phyloP scores from a whole-genome alignment of 345 rosid genomes.

The Erodium maritimum region DNA sequence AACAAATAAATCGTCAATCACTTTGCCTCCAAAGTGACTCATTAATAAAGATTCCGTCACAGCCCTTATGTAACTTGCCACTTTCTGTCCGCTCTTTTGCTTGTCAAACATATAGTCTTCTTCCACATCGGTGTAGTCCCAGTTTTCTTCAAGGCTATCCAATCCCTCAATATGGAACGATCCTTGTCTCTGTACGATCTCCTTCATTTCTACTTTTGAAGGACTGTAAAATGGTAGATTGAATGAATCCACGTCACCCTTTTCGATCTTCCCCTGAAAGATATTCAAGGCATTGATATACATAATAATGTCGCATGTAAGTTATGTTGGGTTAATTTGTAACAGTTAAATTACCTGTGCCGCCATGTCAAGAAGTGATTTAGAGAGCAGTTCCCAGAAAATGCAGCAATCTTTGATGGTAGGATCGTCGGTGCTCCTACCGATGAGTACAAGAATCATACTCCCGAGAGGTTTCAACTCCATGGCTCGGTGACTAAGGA shows the following conservation, averaged over 20 bases:
- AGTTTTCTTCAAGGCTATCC: not conserved
- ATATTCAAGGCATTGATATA: too few relatives aligned
- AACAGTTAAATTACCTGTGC: conserved; percentile 6
- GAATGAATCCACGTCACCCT: not conserved
- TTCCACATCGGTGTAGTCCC: not conserved
- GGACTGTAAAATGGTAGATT: conserved; percentile 9
- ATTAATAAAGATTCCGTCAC: too few relatives aligned
- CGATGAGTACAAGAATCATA: not conserved
- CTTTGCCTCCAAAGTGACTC: too few relatives aligned
- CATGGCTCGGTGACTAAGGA: conserved; percentile 2
- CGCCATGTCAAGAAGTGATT: conserved; percentile 2
- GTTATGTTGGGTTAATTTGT: too few relatives aligned
- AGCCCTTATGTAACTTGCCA: too few relatives aligned
- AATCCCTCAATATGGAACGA: conserved; percentile 5
- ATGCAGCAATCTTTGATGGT: not conserved
- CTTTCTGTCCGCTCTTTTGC: too few relatives aligned
- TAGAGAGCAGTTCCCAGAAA: conserved; percentile 1
- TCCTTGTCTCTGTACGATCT: conserved; percentile 1
- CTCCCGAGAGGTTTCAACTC: not conserved
- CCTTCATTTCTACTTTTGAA: not conserved
- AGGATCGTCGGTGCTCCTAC: not conserved
- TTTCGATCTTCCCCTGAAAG: not conserved
- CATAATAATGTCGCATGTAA: too few relatives aligned
- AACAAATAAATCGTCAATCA: too few relatives aligned
- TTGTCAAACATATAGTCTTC: too few relatives aligned